phyloP scores from a whole-genome alignment of 108 stramenopile species.

The Cyclotella atomus region DNA sequence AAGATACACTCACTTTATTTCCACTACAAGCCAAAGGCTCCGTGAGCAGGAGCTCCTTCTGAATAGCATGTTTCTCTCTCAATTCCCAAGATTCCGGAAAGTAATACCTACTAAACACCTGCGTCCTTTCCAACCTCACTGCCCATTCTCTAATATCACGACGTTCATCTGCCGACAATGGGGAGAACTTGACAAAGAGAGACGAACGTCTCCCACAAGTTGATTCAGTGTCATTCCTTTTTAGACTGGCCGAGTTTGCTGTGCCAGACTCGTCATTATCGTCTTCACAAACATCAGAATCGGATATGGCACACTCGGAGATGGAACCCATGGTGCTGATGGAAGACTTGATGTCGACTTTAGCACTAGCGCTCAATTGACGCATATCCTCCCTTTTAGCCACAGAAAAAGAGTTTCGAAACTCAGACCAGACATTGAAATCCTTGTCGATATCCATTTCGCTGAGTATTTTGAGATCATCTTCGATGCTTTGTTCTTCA shows the following conservation, averaged over 20 bases:
- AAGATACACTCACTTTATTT: not conserved
- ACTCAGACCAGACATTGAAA: slow-evolving; percentile 35
- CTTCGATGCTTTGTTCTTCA: slow-evolving; percentile 6
- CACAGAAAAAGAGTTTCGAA: slow-evolving; percentile 18
- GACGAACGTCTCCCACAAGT: not conserved
- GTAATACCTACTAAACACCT: slow-evolving; percentile 49
- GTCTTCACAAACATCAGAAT: not conserved
- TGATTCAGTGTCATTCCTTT: too few species aligned
- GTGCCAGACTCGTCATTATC: not conserved
- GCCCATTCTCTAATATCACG: slow-evolving; percentile 37
- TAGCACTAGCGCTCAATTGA: not conserved
- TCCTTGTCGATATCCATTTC: slow-evolving; percentile 47
- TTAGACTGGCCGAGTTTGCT: too few species aligned
- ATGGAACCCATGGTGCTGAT: not conserved
- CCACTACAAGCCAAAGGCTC: slow-evolving; percentile 3
- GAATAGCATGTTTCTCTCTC: slow-evolving; percentile 26
- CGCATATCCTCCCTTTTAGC: slow-evolving; percentile 3
- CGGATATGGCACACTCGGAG: too few species aligned
- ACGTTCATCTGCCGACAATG: slow-evolving; percentile 32
- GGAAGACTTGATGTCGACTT: not conserved
- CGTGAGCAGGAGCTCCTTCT: slow-evolving; percentile 25
- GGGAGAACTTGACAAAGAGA: slow-evolving; percentile 11
- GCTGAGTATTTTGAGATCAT: slow-evolving; percentile 29
- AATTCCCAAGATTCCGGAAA: slow-evolving; percentile 42
- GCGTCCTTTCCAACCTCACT: slow-evolving; percentile 22